Base-by-base conservation (phyloP, 805 yeast species). In the Lachancea thermotolerans region DNA sequence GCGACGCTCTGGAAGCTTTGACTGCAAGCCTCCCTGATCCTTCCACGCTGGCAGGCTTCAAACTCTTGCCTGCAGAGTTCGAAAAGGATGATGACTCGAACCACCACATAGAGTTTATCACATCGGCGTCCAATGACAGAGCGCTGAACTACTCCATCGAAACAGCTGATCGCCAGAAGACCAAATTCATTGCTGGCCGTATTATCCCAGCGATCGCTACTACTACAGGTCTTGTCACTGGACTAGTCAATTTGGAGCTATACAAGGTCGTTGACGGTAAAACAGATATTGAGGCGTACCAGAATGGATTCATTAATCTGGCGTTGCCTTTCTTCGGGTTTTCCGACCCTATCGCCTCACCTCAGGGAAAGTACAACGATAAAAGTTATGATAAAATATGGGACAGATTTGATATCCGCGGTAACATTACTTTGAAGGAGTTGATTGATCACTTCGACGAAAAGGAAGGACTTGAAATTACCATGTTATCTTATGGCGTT, bases 191-290 rank as follows among this genome's bases (percentile, higher is more conserved):
- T 64, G 99, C 99, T 6, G 99, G 99, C 39, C 82, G 95, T 68
- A 93, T 93, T 54, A 93, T 93, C 54, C 99, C 99, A 12, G 99
- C 99, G 16, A 93, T 93, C 71, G 99, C 99, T 32, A 93, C 99
- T 2, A 93, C 99, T 1, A 93, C 99, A n/a, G 95, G 97, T 9
- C 71, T 90, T 55, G 99, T 93, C 17, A 87, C 99, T 6, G 99
- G 99, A 39, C 73, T 93, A 58, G 95, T 89, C 18, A 86, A 95
- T 58, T 70, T 93, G 54, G 99, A 93, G 68, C 72, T 91, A 47
- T 85, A 86, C 72, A 93, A 93, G 71, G 91, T 93, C 51, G 86
- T 80, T 37, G 95, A 83, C 58, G 76, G 77, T 12, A 79, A 82
- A 59, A 75, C 72, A 33, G 81, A 82, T 54, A 75, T 91, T 54